These are phyloP conservation scores for Fomes fomentarius DNA, from an alignment of 1,284 basidiomycete genomes.

Conservation along the genomic window DNA sequence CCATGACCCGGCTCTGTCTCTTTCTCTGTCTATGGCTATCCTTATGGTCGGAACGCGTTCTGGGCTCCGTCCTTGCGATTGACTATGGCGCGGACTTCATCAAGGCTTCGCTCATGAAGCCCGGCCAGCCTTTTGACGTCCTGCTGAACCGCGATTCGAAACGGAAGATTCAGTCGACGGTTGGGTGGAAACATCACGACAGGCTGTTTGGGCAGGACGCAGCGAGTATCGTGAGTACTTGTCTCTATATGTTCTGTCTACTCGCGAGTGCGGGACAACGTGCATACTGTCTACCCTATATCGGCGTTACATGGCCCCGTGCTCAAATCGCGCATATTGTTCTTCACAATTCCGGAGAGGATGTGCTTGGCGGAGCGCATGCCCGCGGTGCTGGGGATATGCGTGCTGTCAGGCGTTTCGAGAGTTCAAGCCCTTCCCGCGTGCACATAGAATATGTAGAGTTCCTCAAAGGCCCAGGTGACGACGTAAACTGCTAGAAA, in stretches of 20 bases:
- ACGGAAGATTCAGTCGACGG: slow-evolving; percentile 89
- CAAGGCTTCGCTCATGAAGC: slow-evolving; percentile 96
- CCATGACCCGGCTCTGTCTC: slow-evolving; percentile 24
- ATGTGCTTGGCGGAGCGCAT: too few species aligned
- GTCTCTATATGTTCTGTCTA: not conserved
- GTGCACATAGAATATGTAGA: too few species aligned
- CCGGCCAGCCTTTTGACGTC: slow-evolving; percentile 95
- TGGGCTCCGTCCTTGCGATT: slow-evolving; percentile 82
- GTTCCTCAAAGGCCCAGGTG: too few species aligned
- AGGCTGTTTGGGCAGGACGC: slow-evolving; percentile 90
- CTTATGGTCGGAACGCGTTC: slow-evolving; percentile 31
- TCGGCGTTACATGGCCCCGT: too few species aligned
- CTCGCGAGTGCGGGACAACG: too few species aligned
- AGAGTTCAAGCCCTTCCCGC: too few species aligned
- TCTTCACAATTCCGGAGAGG: too few species aligned
- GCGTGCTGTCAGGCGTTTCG: too few species aligned
- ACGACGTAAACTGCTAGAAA: too few species aligned
- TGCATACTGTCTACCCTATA: too few species aligned
- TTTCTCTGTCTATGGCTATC: slow-evolving; percentile 30
- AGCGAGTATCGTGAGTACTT: slow-evolving; percentile 75
- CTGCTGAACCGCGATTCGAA: slow-evolving; percentile 96
- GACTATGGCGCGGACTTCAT: slow-evolving; percentile 97
- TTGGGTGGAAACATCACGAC: slow-evolving; percentile 88
- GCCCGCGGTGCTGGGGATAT: too few species aligned
- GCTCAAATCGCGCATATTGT: too few species aligned